A percentile compares a stretch with the other conserved stretches of the same genome.
Evolutionary conservation across 148 eudicot genomes (phyloP).

Genomic region (Rhododendron griersonianum): DNA sequence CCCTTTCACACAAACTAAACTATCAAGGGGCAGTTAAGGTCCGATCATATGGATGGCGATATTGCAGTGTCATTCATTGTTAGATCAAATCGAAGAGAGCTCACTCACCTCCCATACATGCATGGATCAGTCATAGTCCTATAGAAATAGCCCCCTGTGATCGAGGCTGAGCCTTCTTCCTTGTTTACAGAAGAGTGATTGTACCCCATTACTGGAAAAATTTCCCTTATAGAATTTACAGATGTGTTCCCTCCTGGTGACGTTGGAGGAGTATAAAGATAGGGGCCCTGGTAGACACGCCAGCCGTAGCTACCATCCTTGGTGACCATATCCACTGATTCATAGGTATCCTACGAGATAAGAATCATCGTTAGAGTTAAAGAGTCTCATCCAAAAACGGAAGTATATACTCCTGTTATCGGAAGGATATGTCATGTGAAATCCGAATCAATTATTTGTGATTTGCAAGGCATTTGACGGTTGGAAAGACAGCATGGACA

Average conservation of each 20-base stretch:
- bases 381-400: background rate
- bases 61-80: background rate
- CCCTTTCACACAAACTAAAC: background rate
- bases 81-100: background rate
- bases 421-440: background rate
- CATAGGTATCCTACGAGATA: constrained; percentile 43
- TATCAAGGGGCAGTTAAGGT: background rate
- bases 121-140: constrained; percentile 78
- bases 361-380: background rate
- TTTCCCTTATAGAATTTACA: constrained; percentile 38
- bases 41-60: background rate
- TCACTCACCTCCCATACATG: constrained; percentile 69
- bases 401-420: background rate
- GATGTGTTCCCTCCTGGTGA: constrained; percentile 78
- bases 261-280: constrained; percentile 37
- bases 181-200: constrained; percentile 60
- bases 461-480: too few relatives aligned
- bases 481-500: too few relatives aligned
- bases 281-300: constrained; percentile 65
- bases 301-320: constrained; percentile 84
- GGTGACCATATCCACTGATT: constrained; percentile 72
- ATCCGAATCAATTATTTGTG: background rate
- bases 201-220: constrained; percentile 83
- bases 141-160: constrained; percentile 82
- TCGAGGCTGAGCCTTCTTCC: constrained; percentile 69